Base-by-base conservation (phyloP, 108 stramenopile species). In the Nannochloropsis granulata region DNA sequence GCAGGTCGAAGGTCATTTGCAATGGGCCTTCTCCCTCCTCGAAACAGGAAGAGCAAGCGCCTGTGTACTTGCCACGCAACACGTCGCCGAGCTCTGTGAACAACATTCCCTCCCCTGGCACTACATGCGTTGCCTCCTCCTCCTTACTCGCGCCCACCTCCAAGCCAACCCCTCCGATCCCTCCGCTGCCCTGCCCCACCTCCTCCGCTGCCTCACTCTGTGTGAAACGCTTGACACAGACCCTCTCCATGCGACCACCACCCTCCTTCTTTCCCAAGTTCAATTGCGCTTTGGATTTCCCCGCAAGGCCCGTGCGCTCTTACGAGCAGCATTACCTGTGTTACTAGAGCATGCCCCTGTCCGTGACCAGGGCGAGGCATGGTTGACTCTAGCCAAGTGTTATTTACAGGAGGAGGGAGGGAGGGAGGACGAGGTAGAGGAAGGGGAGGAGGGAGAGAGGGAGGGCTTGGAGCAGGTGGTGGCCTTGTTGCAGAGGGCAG, bases 321-420 rank as follows among this genome's bases (percentile, higher is more conserved):
- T 94, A 16, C 88, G 90, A 16, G 91, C 92, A 16, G 87, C 88
- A 23, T 82, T 94, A 56, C 92, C 94, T 13, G 82, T 85, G 14
- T 46, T 94, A 43, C 86, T 93, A 80, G 93, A 93, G 84, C 90
- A 91, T 56, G 93, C 88, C 44, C 93, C 94, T 84, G 80, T 92
- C 23, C 92, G 86, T 84, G 90, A 89, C 44, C 92, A 92, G 44
- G 94, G 89, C 0, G 93, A 95, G 78, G 94, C 93, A 78, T 93
- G 82, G 79, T 84, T 94, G 83, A 94, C 94, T 43, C 85, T 93
- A 25, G 91, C 93, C 11, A 93, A 93, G 78, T 92, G 92, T 45
- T 78, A 92, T 78, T 83, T 95, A n/a, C 56, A 71, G n/a, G 56
- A 71, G 1, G 34, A 34, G 34, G 34, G 34, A 34, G 34, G 34